Evolutionary conservation across 257 asterid species (phyloP).

Genomic region (Solanum virginianum): DNA sequence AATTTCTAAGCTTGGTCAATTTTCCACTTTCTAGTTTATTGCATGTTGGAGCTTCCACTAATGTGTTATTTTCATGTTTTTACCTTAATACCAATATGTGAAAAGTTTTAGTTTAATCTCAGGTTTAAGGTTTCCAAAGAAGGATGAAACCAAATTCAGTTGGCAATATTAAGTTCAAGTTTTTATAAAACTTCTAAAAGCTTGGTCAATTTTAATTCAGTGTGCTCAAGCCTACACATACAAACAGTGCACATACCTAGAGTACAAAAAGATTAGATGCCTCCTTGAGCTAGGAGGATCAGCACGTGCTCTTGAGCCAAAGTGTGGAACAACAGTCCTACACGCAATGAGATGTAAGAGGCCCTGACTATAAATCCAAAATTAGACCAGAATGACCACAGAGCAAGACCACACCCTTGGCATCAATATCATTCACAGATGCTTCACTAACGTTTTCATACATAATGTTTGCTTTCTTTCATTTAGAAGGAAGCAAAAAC

Average conservation of each 20-base stretch:
- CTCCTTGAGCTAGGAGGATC: constrained; percentile 8
- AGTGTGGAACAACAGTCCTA: constrained; percentile 2
- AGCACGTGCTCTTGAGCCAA: constrained; percentile 1
- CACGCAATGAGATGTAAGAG: constrained; percentile 2
- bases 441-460: not conserved
- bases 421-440: not conserved
- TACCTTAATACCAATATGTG: not conserved
- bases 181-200: not conserved
- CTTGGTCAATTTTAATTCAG: not conserved
- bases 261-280: not conserved
- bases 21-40: not conserved
- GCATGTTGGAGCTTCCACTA: no score
- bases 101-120: not conserved
- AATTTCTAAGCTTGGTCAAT: not conserved
- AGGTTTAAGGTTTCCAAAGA: not conserved
- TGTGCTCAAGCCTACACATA: not conserved
- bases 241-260: constrained; percentile 4
- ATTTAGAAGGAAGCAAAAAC: not conserved
- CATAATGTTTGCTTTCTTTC: not conserved
- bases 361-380: not conserved
- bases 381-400: constrained; percentile 1
- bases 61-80: not conserved
- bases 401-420: not conserved
- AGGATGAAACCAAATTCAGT: not conserved
- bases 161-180: not conserved